These are phyloP conservation scores for Lepraria neglecta DNA, from an alignment of 495 filamentous ascomycete species.

Conservation along the genomic window DNA sequence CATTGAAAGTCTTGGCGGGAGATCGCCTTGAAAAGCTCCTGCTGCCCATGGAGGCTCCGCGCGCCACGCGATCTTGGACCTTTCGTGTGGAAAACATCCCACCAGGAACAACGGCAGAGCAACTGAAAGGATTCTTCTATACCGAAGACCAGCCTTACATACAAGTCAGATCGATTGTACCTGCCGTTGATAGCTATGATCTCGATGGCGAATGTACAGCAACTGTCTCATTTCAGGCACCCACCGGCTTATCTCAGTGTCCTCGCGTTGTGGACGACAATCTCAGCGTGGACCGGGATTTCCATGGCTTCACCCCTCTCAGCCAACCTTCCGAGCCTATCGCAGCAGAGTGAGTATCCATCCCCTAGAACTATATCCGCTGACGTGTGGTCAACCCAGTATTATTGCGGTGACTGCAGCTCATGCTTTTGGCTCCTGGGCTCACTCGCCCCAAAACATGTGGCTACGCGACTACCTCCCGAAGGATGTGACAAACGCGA, in stretches of 20 bases:
- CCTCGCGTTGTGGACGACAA: constrained; percentile 6
- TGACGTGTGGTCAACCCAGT: constrained; percentile 16
- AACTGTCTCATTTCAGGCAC: constrained; percentile 2
- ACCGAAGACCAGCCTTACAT: background rate
- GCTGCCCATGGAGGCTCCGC: background rate
- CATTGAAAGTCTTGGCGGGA: no score
- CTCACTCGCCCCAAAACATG: constrained; percentile 29
- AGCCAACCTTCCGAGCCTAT: background rate
- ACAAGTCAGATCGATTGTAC: background rate
- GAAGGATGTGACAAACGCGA: constrained; percentile 30
- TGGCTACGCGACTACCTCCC: constrained; percentile 38
- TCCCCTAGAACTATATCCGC: background rate
- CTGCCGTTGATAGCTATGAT: background rate
- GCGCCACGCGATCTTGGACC: background rate
- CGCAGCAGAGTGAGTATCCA: constrained; percentile 14
- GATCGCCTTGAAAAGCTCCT: no score
- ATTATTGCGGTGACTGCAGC: constrained; percentile 36
- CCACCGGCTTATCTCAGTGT: background rate
- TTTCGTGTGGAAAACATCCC: constrained; percentile 1
- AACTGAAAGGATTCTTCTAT: background rate
- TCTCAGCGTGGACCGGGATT: constrained; percentile 10
- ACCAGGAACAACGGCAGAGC: background rate
- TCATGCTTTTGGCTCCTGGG: constrained; percentile 37
- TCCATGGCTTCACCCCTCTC: constrained; percentile 20
- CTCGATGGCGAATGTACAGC: background rate